phyloP scores from a whole-genome alignment of 2,329 filamentous ascomycete genomes.

The Triangularia setosa region DNA sequence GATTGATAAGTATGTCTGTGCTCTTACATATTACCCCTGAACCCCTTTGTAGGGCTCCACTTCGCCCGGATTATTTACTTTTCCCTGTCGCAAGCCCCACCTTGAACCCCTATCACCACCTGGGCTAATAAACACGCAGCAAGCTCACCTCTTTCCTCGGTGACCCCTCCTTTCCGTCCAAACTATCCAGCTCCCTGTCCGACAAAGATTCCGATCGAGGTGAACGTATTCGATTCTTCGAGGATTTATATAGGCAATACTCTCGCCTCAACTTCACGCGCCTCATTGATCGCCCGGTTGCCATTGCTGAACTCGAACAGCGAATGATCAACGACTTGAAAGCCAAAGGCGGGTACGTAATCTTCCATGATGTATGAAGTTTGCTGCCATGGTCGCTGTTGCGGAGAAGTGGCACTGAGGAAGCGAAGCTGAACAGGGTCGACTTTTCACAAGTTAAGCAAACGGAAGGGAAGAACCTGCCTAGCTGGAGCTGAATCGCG shows the following conservation, averaged over 20 bases:
- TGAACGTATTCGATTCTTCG: conserved; percentile 24
- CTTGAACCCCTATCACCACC: no score
- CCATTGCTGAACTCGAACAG: conserved; percentile 32
- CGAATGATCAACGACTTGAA: conserved; percentile 23
- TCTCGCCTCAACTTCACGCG: conserved; percentile 28
- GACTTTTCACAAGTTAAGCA: not conserved
- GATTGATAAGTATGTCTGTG: conserved; percentile 32
- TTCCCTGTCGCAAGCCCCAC: no score
- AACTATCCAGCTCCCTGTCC: conserved; percentile 2
- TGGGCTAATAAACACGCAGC: not conserved
- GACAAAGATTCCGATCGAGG: not conserved
- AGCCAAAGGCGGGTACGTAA: conserved; percentile 27
- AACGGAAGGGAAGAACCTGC: not conserved
- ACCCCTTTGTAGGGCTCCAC: not conserved
- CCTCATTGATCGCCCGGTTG: conserved; percentile 28
- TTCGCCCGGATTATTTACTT: not conserved
- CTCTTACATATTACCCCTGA: not conserved
- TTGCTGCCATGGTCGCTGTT: conserved; percentile 30
- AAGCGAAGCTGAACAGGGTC: not conserved
- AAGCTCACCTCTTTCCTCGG: conserved; percentile 26
- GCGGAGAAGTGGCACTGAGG: conserved; percentile 23
- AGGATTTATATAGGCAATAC: conserved; percentile 30
- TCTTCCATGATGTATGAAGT: conserved; percentile 29
- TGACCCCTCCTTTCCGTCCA: conserved; percentile 28
- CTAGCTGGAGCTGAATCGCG: conserved; percentile 14